Percentiles rank a stretch among this genome's conserved stretches.
Conservation (phyloP, 108 stramenopile genomes). For the Nitzschia sp. region DNA sequence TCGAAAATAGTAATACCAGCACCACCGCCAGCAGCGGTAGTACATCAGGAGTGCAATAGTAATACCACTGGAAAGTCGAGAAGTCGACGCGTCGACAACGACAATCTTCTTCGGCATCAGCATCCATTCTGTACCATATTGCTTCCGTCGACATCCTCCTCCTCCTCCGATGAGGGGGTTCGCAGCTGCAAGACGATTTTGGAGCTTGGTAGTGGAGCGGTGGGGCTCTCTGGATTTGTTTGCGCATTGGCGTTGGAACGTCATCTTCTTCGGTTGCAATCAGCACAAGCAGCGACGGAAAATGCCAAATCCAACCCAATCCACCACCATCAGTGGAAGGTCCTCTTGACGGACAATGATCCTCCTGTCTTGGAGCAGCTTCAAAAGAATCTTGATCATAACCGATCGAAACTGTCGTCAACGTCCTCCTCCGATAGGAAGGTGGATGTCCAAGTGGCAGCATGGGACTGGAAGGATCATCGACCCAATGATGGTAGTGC, state of each 20-base stretch:
- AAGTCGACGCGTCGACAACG: too few relatives aligned
- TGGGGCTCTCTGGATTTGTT: constrained; percentile 42
- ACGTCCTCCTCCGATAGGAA: background rate
- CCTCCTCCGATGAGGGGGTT: background rate
- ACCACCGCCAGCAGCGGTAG: background rate
- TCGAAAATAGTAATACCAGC: too few relatives aligned
- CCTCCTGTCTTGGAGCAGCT: constrained; percentile 30
- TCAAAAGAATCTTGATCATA: constrained; percentile 30
- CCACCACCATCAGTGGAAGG: constrained; percentile 7
- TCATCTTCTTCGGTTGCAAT: background rate
- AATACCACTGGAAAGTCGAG: background rate
- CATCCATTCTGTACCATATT: background rate
- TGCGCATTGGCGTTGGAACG: constrained; percentile 22
- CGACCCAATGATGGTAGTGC: background rate
- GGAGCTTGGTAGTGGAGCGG: constrained; percentile 58
- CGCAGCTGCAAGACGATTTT: constrained; percentile 7
- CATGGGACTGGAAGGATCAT: constrained; percentile 45
- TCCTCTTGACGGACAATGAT: constrained; percentile 46
- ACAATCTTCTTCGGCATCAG: too few relatives aligned
- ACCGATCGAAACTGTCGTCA: constrained; percentile 2
- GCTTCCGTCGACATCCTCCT: background rate
- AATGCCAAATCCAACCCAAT: too few relatives aligned
- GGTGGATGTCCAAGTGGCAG: constrained; percentile 24
- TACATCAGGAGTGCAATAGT: background rate
- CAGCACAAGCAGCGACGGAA: background rate